These are phyloP conservation scores for Coemansia sp. DNA, from an alignment of 192 early-diverging fungal species.

Conservation along the genomic window DNA sequence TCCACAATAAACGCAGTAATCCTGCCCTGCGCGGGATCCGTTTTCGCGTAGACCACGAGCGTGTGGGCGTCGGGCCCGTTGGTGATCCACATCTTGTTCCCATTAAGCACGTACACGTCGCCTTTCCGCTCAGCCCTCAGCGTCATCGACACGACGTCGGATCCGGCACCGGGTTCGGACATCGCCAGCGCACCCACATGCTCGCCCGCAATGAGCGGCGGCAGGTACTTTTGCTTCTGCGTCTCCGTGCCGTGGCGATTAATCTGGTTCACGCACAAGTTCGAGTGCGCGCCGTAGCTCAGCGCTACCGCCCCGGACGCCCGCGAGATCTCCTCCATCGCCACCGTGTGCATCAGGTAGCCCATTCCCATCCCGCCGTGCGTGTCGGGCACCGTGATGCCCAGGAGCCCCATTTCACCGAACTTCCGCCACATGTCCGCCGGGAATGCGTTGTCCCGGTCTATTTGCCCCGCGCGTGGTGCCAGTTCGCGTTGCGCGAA, in stretches of 20 bases:
- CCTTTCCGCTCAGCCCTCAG: slow-evolving; percentile 80
- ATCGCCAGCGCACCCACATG: slow-evolving; percentile 92
- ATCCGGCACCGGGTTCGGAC: slow-evolving; percentile 88
- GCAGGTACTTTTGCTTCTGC: slow-evolving; percentile 90
- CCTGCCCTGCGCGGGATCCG: slow-evolving; percentile 71
- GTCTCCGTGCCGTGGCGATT: slow-evolving; percentile 82
- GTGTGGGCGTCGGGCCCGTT: slow-evolving; percentile 91
- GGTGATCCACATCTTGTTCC: slow-evolving; percentile 96
- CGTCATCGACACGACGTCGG: slow-evolving; percentile 93
- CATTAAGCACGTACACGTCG: slow-evolving; percentile 82
- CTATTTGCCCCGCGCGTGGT: slow-evolving; percentile 77
- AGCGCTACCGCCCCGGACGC: slow-evolving; percentile 89
- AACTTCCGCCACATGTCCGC: slow-evolving; percentile 98
- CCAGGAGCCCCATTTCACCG: slow-evolving; percentile 92
- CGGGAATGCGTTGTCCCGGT: slow-evolving; percentile 84
- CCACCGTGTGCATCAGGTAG: slow-evolving; percentile 86
- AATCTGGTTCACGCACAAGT: slow-evolving; percentile 96
- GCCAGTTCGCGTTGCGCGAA: slow-evolving; percentile 85
- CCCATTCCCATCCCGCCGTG: slow-evolving; percentile 89
- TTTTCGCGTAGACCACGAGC: slow-evolving; percentile 92
- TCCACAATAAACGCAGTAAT: slow-evolving; percentile 97
- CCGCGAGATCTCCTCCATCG: slow-evolving; percentile 92
- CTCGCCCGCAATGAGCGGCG: slow-evolving; percentile 83
- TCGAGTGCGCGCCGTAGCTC: slow-evolving; percentile 96
- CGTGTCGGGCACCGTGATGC: slow-evolving; percentile 83